Conservation (phyloP, 2,329 filamentous ascomycete species). For the Microdochium bolleyi region DNA sequence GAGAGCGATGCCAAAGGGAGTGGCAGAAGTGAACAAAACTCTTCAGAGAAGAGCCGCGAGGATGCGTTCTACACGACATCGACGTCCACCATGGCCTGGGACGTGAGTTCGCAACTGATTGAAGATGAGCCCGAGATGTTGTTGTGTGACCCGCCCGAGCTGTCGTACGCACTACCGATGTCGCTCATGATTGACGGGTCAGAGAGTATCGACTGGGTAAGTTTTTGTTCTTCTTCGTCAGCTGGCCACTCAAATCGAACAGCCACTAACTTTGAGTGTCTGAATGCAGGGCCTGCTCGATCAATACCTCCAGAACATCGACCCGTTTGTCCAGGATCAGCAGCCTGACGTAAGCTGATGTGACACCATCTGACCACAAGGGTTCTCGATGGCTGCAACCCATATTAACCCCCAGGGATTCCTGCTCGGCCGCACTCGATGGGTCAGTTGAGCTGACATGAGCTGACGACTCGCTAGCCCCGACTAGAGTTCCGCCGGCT, state of each 20-base stretch:
- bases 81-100: neutral
- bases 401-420: no score
- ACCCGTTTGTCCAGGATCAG: neutral
- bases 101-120: neutral
- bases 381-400: neutral
- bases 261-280: no score
- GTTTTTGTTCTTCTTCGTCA: neutral
- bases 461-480: neutral
- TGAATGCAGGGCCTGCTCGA: neutral
- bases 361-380: neutral
- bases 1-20: constrained; percentile 1
- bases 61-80: neutral
- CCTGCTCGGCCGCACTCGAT: no score
- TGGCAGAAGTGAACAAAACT: neutral
- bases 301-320: neutral
- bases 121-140: neutral
- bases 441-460: no score
- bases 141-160: neutral
- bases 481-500: neutral
- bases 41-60: neutral
- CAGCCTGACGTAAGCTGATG: neutral
- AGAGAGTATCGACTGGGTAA: neutral
- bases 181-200: neutral
- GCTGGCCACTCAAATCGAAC: no score
- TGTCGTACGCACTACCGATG: neutral